These are phyloP conservation scores for Closterium sp. DNA, from an alignment of 139 green algal species.

Conservation along the genomic window DNA sequence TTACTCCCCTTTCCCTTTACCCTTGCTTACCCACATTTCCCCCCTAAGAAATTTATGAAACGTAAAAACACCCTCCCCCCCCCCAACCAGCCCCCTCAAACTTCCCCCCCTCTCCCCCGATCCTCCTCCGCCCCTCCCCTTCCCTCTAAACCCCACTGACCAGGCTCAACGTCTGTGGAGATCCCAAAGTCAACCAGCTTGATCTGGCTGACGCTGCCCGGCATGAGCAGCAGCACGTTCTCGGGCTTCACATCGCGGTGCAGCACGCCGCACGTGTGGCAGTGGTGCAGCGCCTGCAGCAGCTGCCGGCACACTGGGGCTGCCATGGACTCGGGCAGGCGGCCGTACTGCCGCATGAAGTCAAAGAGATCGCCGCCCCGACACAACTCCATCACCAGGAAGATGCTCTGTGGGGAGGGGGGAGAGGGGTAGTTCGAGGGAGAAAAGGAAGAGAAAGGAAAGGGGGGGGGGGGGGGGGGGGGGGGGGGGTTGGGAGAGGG, in stretches of 20 bases:
- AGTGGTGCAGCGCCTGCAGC: not conserved
- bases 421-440: too few species aligned
- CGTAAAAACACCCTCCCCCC: not conserved
- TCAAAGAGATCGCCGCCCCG: not conserved
- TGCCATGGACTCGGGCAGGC: not conserved
- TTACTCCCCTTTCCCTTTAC: not conserved
- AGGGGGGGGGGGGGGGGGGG: too few species aligned
- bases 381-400: constrained; percentile 1
- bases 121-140: too few species aligned
- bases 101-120: too few species aligned
- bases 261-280: not conserved
- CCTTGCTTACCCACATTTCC: not conserved
- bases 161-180: not conserved
- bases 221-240: constrained; percentile 3
- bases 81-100: not conserved
- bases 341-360: not conserved
- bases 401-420: not conserved
- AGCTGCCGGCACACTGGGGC: not conserved
- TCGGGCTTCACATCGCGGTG: not conserved
- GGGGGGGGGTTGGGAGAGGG: too few species aligned
- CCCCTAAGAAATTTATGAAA: not conserved
- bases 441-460: too few species aligned
- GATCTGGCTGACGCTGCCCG: not conserved
- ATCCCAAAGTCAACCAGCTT: not conserved
- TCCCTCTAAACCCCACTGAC: too few species aligned